Base-by-base conservation (phyloP, 1,139 yeast genomes). In the Debaryomyces sp. region DNA sequence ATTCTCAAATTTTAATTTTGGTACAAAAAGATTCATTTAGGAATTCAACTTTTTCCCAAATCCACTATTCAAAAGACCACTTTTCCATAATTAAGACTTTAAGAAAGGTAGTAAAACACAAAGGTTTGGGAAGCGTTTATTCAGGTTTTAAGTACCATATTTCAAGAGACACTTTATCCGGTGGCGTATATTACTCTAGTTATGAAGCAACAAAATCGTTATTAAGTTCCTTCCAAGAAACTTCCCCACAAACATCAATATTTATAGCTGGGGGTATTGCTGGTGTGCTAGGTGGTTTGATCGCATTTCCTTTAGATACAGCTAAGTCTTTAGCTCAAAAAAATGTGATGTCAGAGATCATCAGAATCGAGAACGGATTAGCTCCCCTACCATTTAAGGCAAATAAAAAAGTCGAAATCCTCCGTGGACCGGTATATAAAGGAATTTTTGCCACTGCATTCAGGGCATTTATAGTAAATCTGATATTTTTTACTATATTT, bases 331-430 rank as follows among this genome's bases (percentile, higher is more conserved):
- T 43, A 22, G 43, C 24, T 15, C 49, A 48, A 37, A 42, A 37
- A 34, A 15, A 43, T 4, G 22, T 13, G 9, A 41, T 48, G 23
- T 32, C 36, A 67, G 70, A 54, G 75, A 18, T 40, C 18, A 15
- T 40, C 21, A 30, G 43, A 27, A 40, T 29, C 13, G 43, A 40
- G 7, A 21, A 40, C 12, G 26, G 34, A 13, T 26, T 30, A 24
- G 12, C 12, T 7, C 43, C 43, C 2, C 30, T 40, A 40, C 43
- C 27, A 21, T 10, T 17, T 8, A 27, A 22, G n/a, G 17, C 9
- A 17, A 12, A 18, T 17, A 18, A 21, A 21, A 29, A 21, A 21
- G 21, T 40, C n/a, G 8, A 29, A 27, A 29, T 40, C 8, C 3
- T 40, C 9, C 43, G 15, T 17, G 29, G 17, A 13, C 12, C 17